These are phyloP conservation scores for Nakaseomyces bracarensis DNA, from an alignment of 1,139 yeast genomes.

Conservation along the genomic window DNA sequence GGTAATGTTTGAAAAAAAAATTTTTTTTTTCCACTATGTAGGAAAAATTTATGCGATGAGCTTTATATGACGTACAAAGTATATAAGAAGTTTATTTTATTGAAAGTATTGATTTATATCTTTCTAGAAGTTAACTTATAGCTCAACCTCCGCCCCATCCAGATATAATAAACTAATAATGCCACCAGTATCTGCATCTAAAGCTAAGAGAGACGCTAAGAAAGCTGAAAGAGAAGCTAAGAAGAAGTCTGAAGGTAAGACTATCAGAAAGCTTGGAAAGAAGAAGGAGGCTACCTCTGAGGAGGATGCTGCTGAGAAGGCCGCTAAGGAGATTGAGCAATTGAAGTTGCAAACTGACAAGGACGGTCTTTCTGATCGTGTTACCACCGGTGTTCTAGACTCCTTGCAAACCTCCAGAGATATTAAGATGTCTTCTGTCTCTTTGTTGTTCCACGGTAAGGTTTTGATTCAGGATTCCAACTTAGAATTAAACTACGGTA, in stretches of 20 bases:
- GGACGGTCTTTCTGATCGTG: conserved; percentile 93
- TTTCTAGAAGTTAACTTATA: too few relatives aligned
- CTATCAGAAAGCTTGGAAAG: conserved; percentile 49
- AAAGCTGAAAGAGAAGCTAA: conserved; percentile 96
- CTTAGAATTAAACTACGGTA: conserved; percentile 90
- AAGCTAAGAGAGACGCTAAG: conserved; percentile 95
- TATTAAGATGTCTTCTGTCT: conserved; percentile 80
- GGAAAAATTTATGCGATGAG: not conserved
- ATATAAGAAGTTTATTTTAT: too few relatives aligned
- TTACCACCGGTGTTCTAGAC: conserved; percentile 92
- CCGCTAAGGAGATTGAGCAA: conserved; percentile 71
- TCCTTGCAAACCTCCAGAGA: conserved; percentile 88
- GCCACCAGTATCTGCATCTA: conserved; percentile 63
- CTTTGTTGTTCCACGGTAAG: conserved; percentile 94
- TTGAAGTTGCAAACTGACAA: conserved; percentile 89
- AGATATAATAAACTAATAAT: conserved; percentile 12
- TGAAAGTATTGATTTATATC: too few relatives aligned
- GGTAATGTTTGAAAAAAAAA: conserved; percentile 2
- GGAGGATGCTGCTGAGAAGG: conserved; percentile 45
- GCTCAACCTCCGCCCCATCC: too few relatives aligned
- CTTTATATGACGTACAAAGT: not conserved
- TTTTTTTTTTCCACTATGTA: not conserved
- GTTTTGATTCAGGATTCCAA: conserved; percentile 87
- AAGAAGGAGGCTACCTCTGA: conserved; percentile 39
- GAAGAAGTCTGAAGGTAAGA: conserved; percentile 66